Conservation (phyloP, 768 basidiomycete species). For the Tulasnella sp. region DNA sequence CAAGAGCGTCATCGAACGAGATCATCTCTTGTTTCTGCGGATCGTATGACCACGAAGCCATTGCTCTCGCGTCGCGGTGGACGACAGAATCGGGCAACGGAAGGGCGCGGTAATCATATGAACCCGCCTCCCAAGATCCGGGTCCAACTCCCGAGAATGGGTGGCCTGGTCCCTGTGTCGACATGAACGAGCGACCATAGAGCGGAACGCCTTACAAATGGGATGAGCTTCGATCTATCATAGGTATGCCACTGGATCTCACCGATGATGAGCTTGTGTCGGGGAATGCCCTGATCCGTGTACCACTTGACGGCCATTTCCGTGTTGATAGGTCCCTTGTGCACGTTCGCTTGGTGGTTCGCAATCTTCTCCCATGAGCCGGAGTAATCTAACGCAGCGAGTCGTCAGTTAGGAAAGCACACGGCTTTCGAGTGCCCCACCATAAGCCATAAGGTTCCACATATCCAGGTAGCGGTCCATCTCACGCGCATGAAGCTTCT, state of each 20-base stretch:
- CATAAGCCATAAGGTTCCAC: conserved; percentile 84
- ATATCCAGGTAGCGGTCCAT: conserved; percentile 88
- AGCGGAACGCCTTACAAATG: conserved; percentile 51
- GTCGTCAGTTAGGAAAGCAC: not conserved
- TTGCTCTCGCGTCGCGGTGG: conserved; percentile 47
- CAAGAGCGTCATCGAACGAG: conserved; percentile 62
- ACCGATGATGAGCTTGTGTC: conserved; percentile 71
- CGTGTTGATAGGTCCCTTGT: conserved; percentile 51
- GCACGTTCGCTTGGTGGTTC: conserved; percentile 73
- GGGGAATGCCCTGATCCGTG: conserved; percentile 51
- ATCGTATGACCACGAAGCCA: conserved; percentile 81
- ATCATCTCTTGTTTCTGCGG: conserved; percentile 63
- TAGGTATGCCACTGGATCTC: not conserved
- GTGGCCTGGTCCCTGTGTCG: conserved; percentile 68
- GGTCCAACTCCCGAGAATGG: conserved; percentile 72
- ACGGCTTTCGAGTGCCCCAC: not conserved
- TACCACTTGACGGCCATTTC: conserved; percentile 60
- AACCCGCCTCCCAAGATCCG: conserved; percentile 70
- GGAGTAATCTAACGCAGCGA: conserved; percentile 23
- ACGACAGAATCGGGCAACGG: conserved; percentile 62
- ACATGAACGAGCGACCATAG: conserved; percentile 84
- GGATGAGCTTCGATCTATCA: conserved; percentile 15
- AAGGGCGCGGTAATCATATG: conserved; percentile 87
- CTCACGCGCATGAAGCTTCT: conserved; percentile 59
- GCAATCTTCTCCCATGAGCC: conserved; percentile 35